Percentiles rank a stretch among this genome's conserved stretches.
Evolutionary conservation across 75 land plant genomes (phyloP).

Genomic region (Cupressus sempervirens): DNA sequence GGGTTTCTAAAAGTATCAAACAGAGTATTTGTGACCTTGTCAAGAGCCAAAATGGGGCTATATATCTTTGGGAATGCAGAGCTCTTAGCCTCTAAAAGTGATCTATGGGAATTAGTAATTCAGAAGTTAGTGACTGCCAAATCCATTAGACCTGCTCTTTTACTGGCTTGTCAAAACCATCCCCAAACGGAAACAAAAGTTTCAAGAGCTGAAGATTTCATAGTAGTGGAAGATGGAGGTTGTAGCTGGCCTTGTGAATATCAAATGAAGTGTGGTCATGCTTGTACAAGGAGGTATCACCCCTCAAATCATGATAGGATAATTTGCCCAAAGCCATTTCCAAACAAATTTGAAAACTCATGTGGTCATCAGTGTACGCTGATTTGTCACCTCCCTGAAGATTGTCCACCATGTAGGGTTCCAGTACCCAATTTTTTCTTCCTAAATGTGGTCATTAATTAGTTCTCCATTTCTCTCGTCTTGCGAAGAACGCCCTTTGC

Average conservation of each 20-base stretch:
- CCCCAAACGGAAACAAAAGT: slow-evolving; percentile 16
- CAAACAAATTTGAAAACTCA: not conserved
- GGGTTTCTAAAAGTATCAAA: slow-evolving; percentile 14
- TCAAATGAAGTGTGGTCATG: slow-evolving; percentile 28
- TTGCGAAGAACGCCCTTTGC: not conserved
- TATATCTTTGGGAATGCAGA: slow-evolving; percentile 18
- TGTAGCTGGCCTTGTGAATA: slow-evolving; percentile 16
- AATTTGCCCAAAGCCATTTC: slow-evolving; percentile 15
- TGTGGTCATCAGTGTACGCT: slow-evolving; percentile 14
- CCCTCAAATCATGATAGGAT: slow-evolving; percentile 20
- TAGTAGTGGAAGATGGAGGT: slow-evolving; percentile 19
- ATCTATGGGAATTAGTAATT: slow-evolving; percentile 15
- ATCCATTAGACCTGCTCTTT: slow-evolving; percentile 9
- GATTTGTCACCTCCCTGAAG: slow-evolving; percentile 10
- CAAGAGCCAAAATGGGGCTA: slow-evolving; percentile 13
- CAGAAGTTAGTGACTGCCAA: not conserved
- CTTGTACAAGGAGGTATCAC: slow-evolving; percentile 18
- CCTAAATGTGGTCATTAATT: slow-evolving; percentile 18
- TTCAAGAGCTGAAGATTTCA: slow-evolving; percentile 11
- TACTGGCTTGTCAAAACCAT: slow-evolving; percentile 19
- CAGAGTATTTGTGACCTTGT: slow-evolving; percentile 17
- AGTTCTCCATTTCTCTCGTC: not conserved
- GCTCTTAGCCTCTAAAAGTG: slow-evolving; percentile 14
- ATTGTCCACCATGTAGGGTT: slow-evolving; percentile 19
- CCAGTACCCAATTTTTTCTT: slow-evolving; percentile 6